Evolutionary conservation across 1,284 basidiomycete species (phyloP), one percentile per base, ranked within the genome.

Genomic region (Wolfiporia cocos): DNA sequence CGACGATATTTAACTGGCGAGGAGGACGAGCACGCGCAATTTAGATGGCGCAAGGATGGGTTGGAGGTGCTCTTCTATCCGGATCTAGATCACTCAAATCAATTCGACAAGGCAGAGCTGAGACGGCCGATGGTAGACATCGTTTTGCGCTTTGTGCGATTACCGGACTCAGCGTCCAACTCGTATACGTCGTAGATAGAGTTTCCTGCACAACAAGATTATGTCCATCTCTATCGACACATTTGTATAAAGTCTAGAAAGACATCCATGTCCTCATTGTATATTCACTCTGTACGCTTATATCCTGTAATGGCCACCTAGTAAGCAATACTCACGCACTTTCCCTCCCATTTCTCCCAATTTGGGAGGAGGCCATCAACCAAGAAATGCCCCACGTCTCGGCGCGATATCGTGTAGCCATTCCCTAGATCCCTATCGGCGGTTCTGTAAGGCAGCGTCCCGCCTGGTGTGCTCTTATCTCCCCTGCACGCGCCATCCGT

Each of bases 301-400:
- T n/a, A n/a, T n/a, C n/a, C n/a, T n/a, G n/a, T n/a, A n/a, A n/a
- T n/a, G n/a, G n/a, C n/a, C n/a, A n/a, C n/a, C n/a, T 39, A 61
- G 32, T 62, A 60, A 2, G 59, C 67, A 22, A 78, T 57, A 40
- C 50, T 63, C 6, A 73, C 58, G 15, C 56, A 52, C 55, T 74
- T 76, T 14, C 72, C 71, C 47, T 66, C 59, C 64, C 66, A 81
- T 36, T 73, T 59, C 7, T 66, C 54, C 81, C 80, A 84, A 11
- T 70, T 53, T 39, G 59, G 58, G 40, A 74, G 28, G 14, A 70
- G 58, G 1, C 62, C 65, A 44, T 81, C 70, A 1, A 67, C 71
- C n/a, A 85, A 53, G 53, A 83, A 85, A 61, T 84, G 78, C 2
- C 72, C 78, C 0, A 78, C 71, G 54, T 86, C 83, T 51, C 65